These are phyloP conservation scores for Protomyces arabidopsidicola DNA, from an alignment of 1,139 yeast genomes.

Conservation along the genomic window DNA sequence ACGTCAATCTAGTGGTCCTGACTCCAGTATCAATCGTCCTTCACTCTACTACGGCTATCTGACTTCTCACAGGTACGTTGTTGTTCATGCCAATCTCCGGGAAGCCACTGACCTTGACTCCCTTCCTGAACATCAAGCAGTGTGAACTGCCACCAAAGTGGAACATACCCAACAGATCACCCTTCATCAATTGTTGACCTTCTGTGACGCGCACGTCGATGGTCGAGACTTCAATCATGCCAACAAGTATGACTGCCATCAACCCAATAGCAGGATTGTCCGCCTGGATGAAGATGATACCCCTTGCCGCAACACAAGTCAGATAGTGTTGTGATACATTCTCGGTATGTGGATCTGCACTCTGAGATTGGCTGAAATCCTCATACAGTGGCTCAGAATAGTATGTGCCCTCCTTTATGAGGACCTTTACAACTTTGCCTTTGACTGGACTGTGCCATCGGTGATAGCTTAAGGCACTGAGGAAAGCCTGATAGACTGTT, in stretches of 20 bases:
- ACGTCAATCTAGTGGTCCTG: too few relatives aligned
- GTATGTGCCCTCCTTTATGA: too few relatives aligned
- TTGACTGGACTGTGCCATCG: too few relatives aligned
- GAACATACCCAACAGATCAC: slow-evolving; percentile 17
- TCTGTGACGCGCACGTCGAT: slow-evolving; percentile 9
- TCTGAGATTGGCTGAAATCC: too few relatives aligned
- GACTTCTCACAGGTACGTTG: too few relatives aligned
- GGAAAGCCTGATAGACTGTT: too few relatives aligned
- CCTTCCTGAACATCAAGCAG: slow-evolving; percentile 10
- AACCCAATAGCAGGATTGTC: slow-evolving; percentile 16
- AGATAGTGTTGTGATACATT: slow-evolving; percentile 15
- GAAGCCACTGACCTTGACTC: slow-evolving; percentile 15
- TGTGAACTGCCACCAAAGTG: slow-evolving; percentile 13
- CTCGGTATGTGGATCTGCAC: slow-evolving; percentile 10
- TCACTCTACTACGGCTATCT: too few relatives aligned
- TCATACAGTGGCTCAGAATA: too few relatives aligned
- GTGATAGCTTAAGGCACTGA: too few relatives aligned
- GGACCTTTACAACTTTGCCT: too few relatives aligned
- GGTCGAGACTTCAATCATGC: slow-evolving; percentile 15
- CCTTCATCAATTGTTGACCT: slow-evolving; percentile 18
- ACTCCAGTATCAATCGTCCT: too few relatives aligned
- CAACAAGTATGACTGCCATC: slow-evolving; percentile 19
- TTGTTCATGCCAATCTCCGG: too few relatives aligned
- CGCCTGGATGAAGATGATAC: slow-evolving; percentile 16
- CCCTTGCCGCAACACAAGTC: slow-evolving; percentile 7